Percentiles rank a stretch among this genome's conserved stretches.
Conservation (phyloP, 352 stramenopile species). For the Globisporangium paroecandrum region DNA sequence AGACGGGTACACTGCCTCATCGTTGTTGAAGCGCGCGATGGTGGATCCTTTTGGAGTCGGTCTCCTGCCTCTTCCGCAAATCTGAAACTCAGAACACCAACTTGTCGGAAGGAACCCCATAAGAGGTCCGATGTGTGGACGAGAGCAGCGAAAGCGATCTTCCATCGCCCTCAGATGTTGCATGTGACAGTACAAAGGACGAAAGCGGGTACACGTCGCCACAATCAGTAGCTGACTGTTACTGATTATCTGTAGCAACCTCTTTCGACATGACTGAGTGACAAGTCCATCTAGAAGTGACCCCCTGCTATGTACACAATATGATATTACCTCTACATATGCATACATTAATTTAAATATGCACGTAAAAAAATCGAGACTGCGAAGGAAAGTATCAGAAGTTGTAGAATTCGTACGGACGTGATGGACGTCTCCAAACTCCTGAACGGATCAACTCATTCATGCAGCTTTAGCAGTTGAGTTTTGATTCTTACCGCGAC, state of each 20-base stretch:
- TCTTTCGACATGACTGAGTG: background rate
- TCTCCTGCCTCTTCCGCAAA: background rate
- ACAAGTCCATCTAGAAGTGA: background rate
- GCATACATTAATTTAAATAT: too few relatives aligned
- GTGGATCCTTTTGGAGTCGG: background rate
- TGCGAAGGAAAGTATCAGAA: too few relatives aligned
- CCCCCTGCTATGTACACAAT: too few relatives aligned
- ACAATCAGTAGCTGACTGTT: background rate
- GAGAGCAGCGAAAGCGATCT: background rate
- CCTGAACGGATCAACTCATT: too few relatives aligned
- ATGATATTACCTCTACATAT: too few relatives aligned
- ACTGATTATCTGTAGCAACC: background rate
- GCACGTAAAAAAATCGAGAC: too few relatives aligned
- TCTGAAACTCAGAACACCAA: background rate
- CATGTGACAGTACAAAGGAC: background rate
- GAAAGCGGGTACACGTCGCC: background rate
- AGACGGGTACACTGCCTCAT: background rate
- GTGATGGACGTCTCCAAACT: too few relatives aligned
- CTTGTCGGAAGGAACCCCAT: background rate
- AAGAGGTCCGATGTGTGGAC: background rate
- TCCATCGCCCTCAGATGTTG: background rate
- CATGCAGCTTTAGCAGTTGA: too few relatives aligned
- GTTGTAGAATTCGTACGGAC: too few relatives aligned
- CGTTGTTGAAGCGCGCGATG: background rate
- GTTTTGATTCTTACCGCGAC: too few relatives aligned